A percentile compares a stretch with the other conserved stretches of the same genome.
phyloP scores from a whole-genome alignment of 2,329 filamentous ascomycete species.

The Botryotinia globosa region DNA sequence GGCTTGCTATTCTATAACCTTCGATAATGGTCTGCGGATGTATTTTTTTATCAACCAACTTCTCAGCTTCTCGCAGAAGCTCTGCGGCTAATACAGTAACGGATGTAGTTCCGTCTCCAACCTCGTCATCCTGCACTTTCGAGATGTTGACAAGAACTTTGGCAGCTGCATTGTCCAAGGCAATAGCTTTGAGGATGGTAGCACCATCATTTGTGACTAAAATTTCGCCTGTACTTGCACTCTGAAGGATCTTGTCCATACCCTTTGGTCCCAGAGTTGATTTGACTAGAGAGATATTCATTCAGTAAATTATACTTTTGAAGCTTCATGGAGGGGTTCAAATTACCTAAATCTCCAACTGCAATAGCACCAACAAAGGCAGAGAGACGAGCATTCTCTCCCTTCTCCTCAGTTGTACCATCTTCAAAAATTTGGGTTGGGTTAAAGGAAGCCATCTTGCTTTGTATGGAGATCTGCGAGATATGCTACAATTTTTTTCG shows the following conservation, averaged over 20 bases:
- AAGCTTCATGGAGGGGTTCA: constrained; percentile 17
- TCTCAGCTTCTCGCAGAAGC: constrained; percentile 92
- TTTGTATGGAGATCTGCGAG: constrained; percentile 14
- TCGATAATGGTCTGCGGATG: constrained; percentile 99
- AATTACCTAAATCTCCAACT: constrained; percentile 71
- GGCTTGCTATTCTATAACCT: constrained; percentile 94
- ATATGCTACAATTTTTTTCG: constrained; percentile 22
- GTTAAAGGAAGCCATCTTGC: constrained; percentile 59
- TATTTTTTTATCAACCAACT: constrained; percentile 96
- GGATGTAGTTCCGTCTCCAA: constrained; percentile 97
- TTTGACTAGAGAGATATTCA: constrained; percentile 61
- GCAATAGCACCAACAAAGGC: constrained; percentile 98
- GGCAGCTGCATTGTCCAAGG: constrained; percentile 94
- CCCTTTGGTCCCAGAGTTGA: constrained; percentile 95
- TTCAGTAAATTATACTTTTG: constrained; percentile 8
- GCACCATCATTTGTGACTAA: constrained; percentile 99
- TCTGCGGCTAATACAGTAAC: constrained; percentile 94
- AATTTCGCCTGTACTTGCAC: constrained; percentile 94
- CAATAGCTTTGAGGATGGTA: constrained; percentile 97
- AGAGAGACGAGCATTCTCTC: constrained; percentile 97
- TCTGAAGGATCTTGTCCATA: constrained; percentile 68
- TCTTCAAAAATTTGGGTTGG: constrained; percentile 98
- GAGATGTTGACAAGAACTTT: constrained; percentile 99
- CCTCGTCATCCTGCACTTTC: constrained; percentile 98
- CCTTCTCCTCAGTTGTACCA: constrained; percentile 95